Evolutionary conservation across 2,329 filamentous ascomycete species (phyloP), one percentile per base, ranked within the genome.

Genomic region (Xylaria digitata): DNA sequence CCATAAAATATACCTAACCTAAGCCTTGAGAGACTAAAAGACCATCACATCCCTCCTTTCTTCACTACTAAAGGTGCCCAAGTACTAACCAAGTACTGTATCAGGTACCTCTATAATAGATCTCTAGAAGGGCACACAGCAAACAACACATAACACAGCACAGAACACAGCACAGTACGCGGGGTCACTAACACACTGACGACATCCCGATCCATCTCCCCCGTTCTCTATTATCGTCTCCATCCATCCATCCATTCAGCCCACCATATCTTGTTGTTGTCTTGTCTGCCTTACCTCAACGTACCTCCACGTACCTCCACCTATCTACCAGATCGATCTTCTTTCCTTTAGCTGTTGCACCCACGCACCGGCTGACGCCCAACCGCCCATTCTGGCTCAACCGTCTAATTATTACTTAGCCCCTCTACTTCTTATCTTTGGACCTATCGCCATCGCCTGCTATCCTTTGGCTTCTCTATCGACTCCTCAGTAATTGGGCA

Each of bases 1-100:
- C 74, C 74, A 75, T 73, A 59, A 61, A 70, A 56, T 66, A 67
- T 32, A 26, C 26, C 26, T 26, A 26, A 5, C 26, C 26, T 26
- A 26, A 32, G 59, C 52, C n/a, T 50, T 58, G 52, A 65, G 46
- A 62, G 23, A 55, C 48, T 32, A 26, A 42, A 42, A 50, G 17
- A 46, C 32, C 32, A 37, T 15, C 21, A 43, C 49, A 19, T 19
- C 53, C 49, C 30, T 58, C 32, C 30, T 57, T 32, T 50, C 23
- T 58, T 50, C 19, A 21, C 42, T 49, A 34, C 19, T 56, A 49
- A 49, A 32, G 52, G 52, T 40, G 32, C 26, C 32, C 56, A 54
- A 34, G 40, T 19, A 61, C 8, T 40, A 4, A 23, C 32, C 34
- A 11, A 56, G 23, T 46, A 45, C 21, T 26, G 26, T 26, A 26